Evolutionary conservation across 1,284 basidiomycete genomes (phyloP).

Genomic region (Trametes pubescens): DNA sequence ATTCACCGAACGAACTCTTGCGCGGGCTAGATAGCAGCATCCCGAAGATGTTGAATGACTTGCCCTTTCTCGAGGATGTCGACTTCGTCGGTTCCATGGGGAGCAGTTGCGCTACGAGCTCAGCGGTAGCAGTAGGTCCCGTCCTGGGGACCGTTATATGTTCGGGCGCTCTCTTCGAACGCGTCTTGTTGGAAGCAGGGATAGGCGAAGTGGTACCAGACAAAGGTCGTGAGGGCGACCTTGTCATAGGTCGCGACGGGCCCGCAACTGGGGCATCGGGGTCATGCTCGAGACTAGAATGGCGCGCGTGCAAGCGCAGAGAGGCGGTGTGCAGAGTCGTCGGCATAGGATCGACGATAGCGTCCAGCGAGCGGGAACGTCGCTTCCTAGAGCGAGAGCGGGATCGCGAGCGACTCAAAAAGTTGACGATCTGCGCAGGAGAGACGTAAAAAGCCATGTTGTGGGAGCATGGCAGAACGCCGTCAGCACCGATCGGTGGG

Average conservation of each 20-base stretch:
- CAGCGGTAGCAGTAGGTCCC: constrained; percentile 26
- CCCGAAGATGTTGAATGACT: constrained; percentile 43
- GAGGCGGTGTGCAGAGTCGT: constrained; percentile 34
- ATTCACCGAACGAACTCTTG: constrained; percentile 37
- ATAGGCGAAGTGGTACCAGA: constrained; percentile 70
- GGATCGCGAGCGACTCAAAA: constrained; percentile 46
- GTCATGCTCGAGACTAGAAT: constrained; percentile 38
- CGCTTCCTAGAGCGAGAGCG: constrained; percentile 45
- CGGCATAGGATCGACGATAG: constrained; percentile 35
- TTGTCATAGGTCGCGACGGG: constrained; percentile 55
- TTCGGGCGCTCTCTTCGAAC: constrained; percentile 29
- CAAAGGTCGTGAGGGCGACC: constrained; percentile 65
- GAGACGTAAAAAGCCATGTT: constrained; percentile 29
- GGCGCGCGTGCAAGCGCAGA: constrained; percentile 36
- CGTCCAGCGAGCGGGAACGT: constrained; percentile 44
- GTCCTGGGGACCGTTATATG: constrained; percentile 21
- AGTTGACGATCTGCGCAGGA: constrained; percentile 43
- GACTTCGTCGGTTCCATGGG: constrained; percentile 32
- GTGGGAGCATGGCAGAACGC: constrained; percentile 25
- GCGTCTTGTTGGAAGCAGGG: constrained; percentile 62
- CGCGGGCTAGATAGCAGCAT: constrained; percentile 40
- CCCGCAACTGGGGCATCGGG: constrained; percentile 35
- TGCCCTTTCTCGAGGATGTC: constrained; percentile 37
- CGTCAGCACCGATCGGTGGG: constrained; percentile 22
- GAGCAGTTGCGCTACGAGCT: constrained; percentile 31